Evolutionary conservation across 768 basidiomycete species (phyloP).

Genomic region (Boletellus emodensis): DNA sequence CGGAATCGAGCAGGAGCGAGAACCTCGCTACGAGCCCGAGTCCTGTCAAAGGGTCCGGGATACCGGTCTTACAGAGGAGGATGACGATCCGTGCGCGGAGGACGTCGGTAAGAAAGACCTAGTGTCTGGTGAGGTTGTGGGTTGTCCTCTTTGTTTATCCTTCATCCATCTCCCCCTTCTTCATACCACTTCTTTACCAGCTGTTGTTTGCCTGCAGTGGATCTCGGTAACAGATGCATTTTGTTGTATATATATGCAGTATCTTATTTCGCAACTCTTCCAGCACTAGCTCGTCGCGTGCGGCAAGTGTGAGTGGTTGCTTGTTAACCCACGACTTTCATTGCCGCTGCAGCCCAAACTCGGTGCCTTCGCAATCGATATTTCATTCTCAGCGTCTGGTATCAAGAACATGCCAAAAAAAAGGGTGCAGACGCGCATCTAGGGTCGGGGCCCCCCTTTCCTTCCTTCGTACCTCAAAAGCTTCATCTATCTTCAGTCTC

Average conservation of each 20-base stretch:
- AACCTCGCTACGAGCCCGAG: slow-evolving; percentile 12
- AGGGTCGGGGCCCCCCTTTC: too few species aligned
- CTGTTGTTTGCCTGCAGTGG: slow-evolving; percentile 28
- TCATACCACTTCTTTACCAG: slow-evolving; percentile 4
- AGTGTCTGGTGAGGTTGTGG: not conserved
- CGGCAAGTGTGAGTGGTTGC: too few species aligned
- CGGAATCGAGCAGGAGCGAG: slow-evolving; percentile 17
- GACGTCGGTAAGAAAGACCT: slow-evolving; percentile 18
- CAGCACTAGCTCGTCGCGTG: too few species aligned
- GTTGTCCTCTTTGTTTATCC: not conserved
- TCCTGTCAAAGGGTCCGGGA: slow-evolving; percentile 24
- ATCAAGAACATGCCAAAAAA: too few species aligned
- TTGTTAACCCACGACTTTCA: too few species aligned
- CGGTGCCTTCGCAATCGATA: too few species aligned
- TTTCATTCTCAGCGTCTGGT: too few species aligned
- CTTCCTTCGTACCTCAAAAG: too few species aligned
- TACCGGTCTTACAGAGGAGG: slow-evolving; percentile 26
- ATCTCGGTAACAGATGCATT: not conserved
- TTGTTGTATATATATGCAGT: not conserved
- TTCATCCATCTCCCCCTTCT: not conserved
- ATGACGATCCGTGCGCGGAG: slow-evolving; percentile 27
- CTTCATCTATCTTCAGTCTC: not conserved
- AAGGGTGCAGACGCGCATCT: too few species aligned
- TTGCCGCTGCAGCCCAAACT: too few species aligned
- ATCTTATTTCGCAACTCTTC: not conserved